These are phyloP conservation scores for Trypanosoma boissoni DNA, from an alignment of 208 protist species.

Conservation along the genomic window DNA sequence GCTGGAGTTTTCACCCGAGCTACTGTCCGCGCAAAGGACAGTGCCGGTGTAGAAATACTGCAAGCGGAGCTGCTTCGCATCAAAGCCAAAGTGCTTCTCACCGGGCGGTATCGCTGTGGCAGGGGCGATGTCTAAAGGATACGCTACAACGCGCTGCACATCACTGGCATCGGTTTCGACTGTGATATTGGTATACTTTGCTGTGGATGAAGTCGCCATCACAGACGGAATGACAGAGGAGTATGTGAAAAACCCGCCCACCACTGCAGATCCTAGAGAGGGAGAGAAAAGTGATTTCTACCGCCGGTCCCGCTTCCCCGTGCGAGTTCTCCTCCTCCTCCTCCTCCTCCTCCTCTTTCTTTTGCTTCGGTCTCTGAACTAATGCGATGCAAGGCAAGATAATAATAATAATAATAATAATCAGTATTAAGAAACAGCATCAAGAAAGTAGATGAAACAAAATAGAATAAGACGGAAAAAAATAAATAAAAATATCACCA, in stretches of 20 bases:
- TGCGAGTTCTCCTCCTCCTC: not conserved
- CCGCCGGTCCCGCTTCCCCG: not conserved
- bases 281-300: too few relatives aligned
- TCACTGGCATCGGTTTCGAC: constrained; percentile 9
- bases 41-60: constrained; percentile 28
- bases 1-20: constrained; percentile 3
- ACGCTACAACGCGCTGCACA: constrained; percentile 14
- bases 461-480: too few relatives aligned
- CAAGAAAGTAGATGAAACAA: too few relatives aligned
- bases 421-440: too few relatives aligned
- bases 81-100: constrained; percentile 17
- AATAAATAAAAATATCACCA: too few relatives aligned
- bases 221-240: not conserved
- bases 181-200: constrained; percentile 7
- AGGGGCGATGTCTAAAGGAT: constrained; percentile 18
- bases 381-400: not conserved
- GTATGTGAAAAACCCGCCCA: not conserved
- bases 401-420: not conserved
- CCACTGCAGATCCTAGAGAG: too few relatives aligned
- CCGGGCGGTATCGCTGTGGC: not conserved
- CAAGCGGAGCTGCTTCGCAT: constrained; percentile 3
- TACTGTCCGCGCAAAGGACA: constrained; percentile 12
- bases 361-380: not conserved
- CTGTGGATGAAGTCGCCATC: not conserved
- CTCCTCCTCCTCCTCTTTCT: not conserved